phyloP scores from a whole-genome alignment of 2,329 filamentous ascomycete species.

The Cryphonectria radicalis region DNA sequence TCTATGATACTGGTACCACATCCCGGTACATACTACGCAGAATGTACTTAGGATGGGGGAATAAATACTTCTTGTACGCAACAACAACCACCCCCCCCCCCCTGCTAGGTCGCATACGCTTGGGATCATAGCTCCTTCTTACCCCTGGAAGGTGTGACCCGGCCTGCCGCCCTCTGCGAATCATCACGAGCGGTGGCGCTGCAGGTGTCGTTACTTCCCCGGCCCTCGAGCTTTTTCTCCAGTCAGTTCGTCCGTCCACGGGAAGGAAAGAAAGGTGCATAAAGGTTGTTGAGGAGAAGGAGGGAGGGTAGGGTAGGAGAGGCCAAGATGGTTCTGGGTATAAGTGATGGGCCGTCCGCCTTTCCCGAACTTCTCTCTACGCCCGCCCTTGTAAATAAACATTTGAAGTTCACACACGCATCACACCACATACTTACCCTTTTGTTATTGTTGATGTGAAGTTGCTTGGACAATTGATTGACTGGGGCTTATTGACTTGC shows the following conservation, averaged over 20 bases:
- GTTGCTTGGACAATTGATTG: not conserved
- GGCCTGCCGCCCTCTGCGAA: not conserved
- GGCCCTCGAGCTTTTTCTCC: not conserved
- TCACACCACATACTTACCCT: not conserved
- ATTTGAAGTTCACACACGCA: not conserved
- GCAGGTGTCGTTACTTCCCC: not conserved
- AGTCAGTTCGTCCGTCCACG: not conserved
- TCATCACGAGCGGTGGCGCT: not conserved
- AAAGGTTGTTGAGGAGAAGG: not conserved
- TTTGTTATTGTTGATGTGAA: not conserved
- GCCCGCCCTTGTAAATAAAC: not conserved
- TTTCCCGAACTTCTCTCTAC: not conserved
- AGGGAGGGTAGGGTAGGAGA: not conserved
- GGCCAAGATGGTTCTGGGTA: not conserved
- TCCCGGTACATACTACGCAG: no score
- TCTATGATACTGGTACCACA: not conserved
- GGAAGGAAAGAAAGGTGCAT: not conserved
- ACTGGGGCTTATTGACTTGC: not conserved
- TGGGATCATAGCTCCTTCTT: not conserved
- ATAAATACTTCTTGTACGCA: no score
- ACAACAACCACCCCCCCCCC: no score
- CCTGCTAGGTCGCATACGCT: not conserved
- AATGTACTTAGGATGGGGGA: no score
- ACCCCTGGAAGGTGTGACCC: conserved; percentile 7
- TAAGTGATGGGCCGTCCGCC: not conserved